phyloP scores from a whole-genome alignment of 768 basidiomycete species.

The Tephrocybe sp. region DNA sequence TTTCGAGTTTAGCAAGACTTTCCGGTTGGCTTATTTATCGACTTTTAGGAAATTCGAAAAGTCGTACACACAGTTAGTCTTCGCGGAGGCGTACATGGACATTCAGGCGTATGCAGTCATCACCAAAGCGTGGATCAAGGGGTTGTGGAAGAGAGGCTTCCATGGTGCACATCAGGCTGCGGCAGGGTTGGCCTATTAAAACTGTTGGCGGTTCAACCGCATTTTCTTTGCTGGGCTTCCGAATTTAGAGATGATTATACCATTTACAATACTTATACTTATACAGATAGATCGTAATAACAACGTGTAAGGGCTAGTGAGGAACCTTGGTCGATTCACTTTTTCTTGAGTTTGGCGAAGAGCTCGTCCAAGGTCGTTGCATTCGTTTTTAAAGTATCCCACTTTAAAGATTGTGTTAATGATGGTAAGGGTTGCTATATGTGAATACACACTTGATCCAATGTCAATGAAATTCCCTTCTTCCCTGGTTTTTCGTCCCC shows the following conservation, averaged over 20 bases:
- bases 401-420: slow-evolving; percentile 31
- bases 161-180: slow-evolving; percentile 69
- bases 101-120: slow-evolving; percentile 53
- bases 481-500: slow-evolving; percentile 73
- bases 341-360: slow-evolving; percentile 34
- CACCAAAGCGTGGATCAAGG: slow-evolving; percentile 60
- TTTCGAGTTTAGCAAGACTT: neutral
- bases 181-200: slow-evolving; percentile 51
- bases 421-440: neutral
- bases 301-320: neutral
- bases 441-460: slow-evolving; percentile 54
- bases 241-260: no score
- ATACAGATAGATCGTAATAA: slow-evolving; percentile 1
- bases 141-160: slow-evolving; percentile 56
- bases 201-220: no score
- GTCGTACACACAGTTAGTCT: slow-evolving; percentile 44
- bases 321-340: slow-evolving; percentile 16
- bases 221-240: no score
- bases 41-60: slow-evolving; percentile 58
- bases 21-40: slow-evolving; percentile 3
- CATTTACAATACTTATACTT: neutral
- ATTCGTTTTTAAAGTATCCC: slow-evolving; percentile 51
- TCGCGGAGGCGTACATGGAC: slow-evolving; percentile 66
- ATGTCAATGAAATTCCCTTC: slow-evolving; percentile 68
- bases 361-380: slow-evolving; percentile 48